phyloP scores from a whole-genome alignment of 768 basidiomycete genomes.

The Cystofilobasidium macerans region DNA sequence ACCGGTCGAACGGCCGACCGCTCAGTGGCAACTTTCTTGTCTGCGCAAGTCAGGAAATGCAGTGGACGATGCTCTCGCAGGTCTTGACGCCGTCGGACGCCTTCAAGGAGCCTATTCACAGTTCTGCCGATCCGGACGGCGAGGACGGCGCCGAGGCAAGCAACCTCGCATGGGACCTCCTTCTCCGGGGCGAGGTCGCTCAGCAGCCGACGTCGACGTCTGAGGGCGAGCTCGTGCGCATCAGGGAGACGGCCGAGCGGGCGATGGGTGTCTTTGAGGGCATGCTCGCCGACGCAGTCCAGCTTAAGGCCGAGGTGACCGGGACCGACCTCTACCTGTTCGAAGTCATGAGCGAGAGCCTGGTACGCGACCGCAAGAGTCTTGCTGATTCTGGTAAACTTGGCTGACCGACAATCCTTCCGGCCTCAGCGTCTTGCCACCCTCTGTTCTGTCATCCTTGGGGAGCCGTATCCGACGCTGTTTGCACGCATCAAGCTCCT shows the following conservation, averaged over 20 bases:
- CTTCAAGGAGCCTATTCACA: conserved; percentile 33
- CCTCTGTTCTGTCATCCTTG: conserved; percentile 62
- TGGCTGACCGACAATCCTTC: not conserved
- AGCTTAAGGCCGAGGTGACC: conserved; percentile 67
- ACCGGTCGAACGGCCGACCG: conserved; percentile 62
- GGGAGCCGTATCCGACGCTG: conserved; percentile 57
- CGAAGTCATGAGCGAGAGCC: conserved; percentile 83
- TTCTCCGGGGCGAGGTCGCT: conserved; percentile 37
- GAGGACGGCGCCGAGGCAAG: conserved; percentile 65
- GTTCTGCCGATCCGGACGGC: conserved; percentile 34
- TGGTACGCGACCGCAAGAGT: conserved; percentile 46
- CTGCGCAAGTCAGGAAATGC: conserved; percentile 76
- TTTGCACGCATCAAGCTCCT: conserved; percentile 60
- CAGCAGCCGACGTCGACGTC: conserved; percentile 36
- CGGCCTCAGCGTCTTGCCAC: conserved; percentile 65
- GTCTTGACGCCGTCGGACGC: conserved; percentile 42
- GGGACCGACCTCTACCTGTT: conserved; percentile 70
- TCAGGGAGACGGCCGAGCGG: conserved; percentile 49
- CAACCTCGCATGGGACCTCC: conserved; percentile 64
- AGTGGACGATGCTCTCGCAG: conserved; percentile 76
- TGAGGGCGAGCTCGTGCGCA: conserved; percentile 33
- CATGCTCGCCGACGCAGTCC: conserved; percentile 64
- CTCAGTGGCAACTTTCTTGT: conserved; percentile 77
- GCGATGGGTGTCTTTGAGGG: conserved; percentile 69
- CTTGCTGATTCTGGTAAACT: not conserved